Conservation (phyloP, 306 rosid genomes). For the Sicyos edulis region DNA sequence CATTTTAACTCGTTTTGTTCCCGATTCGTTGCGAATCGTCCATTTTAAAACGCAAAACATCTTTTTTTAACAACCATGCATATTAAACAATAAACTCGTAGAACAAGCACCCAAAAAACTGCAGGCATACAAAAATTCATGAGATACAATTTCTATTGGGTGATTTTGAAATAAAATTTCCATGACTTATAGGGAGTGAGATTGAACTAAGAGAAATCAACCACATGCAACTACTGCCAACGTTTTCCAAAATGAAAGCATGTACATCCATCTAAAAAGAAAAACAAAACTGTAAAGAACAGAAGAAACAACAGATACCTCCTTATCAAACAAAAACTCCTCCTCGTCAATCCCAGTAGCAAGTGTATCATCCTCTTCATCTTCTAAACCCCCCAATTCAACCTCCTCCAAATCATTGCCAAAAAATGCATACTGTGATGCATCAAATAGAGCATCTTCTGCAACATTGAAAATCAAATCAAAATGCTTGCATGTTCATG, state of each 20-base stretch:
- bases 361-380: conserved; percentile 37
- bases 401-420: conserved; percentile 77
- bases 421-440: conserved; percentile 88
- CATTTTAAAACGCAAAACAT: no score
- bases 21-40: no score
- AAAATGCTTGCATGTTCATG: not conserved
- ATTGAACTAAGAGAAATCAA: not conserved
- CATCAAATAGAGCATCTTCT: conserved; percentile 60
- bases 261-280: not conserved
- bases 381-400: conserved; percentile 86
- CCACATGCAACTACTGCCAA: not conserved
- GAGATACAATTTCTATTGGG: not conserved
- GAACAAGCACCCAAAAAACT: no score
- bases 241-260: not conserved
- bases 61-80: no score
- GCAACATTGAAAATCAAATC: conserved; percentile 23
- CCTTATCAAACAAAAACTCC: conserved; percentile 64
- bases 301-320: conserved; percentile 29
- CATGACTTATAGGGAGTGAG: not conserved
- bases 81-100: not conserved
- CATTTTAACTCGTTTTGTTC: no score
- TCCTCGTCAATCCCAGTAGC: conserved; percentile 61
- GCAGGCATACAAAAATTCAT: not conserved
- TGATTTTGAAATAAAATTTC: not conserved
- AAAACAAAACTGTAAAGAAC: not conserved